Evolutionary conservation across 345 rosid genomes (phyloP), one percentile per base, ranked within the genome.

Genomic region (Fremontodendron californicum): DNA sequence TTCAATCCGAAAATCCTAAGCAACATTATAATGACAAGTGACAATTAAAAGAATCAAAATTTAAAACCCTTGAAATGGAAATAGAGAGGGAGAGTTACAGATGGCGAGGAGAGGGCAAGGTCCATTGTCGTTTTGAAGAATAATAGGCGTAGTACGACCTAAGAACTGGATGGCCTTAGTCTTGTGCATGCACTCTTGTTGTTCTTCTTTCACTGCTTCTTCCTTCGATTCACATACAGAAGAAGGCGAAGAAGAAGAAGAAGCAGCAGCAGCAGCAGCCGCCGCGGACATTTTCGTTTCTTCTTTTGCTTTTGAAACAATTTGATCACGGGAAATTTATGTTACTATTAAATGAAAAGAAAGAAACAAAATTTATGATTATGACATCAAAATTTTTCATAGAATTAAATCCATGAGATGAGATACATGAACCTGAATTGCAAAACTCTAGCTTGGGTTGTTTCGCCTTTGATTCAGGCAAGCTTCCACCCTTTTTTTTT

Each of bases 41-140:
- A 29, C 16, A 29, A 13, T 13, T 0, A 27, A 29, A 12, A 0
- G 4, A 25, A 11, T 9, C 1, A 9, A 25, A n/a, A 58, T 1
- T n/a, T 35, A 35, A 54, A 73, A 74, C 77, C 77, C 77, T 46
- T 63, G 25, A 78, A 45, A 65, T 9, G 73, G 55, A 57, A 65
- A 71, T 76, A 64, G 2, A 73, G 76, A 43, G 58, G 9, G 33
- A 57, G 43, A 49, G 77, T 80, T 90, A 95, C 99, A 96, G 80
- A 96, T 96, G 79, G 99, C 99, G 43, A 96, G 92, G 31, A 93
- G 87, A 83, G 99, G 99, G 77, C 98, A 96, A 49, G 99, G 98
- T 77, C 99, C 99, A 85, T 96, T 96, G 83, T 93, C 98, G 85
- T 93, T 96, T 78, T 96, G 97, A 77, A 96, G 98, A 75, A 96